Evolutionary conservation across 148 eudicot species (phyloP).

Genomic region (Selenicereus undatus): DNA sequence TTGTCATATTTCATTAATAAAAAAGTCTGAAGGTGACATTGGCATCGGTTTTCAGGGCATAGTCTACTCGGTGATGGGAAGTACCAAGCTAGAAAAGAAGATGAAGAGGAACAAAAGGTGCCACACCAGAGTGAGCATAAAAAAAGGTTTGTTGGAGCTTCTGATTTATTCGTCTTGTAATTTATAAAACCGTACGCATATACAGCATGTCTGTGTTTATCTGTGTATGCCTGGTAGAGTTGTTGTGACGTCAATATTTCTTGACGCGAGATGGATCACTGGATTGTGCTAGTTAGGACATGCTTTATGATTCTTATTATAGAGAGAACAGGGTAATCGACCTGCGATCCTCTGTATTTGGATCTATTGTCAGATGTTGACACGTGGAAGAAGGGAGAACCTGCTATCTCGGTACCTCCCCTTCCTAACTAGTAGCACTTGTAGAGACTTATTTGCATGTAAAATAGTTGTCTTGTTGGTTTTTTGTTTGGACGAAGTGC

Average conservation of each 20-base stretch:
- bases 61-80: slow-evolving; percentile 15
- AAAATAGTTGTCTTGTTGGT: neutral
- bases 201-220: neutral
- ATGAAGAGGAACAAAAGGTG: slow-evolving; percentile 20
- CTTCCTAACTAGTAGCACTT: neutral
- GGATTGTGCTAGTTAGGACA: neutral
- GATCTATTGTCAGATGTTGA: neutral
- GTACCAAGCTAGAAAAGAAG: slow-evolving; percentile 15
- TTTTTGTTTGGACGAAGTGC: neutral
- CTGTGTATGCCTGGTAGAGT: neutral
- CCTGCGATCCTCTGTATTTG: neutral
- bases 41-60: neutral
- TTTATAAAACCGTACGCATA: neutral
- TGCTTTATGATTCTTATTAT: neutral
- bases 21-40: neutral
- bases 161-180: neutral
- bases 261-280: neutral
- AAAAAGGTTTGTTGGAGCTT: slow-evolving; percentile 13
- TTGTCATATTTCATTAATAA: neutral
- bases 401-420: neutral
- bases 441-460: neutral
- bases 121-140: neutral
- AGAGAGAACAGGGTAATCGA: neutral
- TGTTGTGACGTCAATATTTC: neutral
- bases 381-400: neutral